phyloP scores from a whole-genome alignment of 805 yeast species.

The Pichia exigua region DNA sequence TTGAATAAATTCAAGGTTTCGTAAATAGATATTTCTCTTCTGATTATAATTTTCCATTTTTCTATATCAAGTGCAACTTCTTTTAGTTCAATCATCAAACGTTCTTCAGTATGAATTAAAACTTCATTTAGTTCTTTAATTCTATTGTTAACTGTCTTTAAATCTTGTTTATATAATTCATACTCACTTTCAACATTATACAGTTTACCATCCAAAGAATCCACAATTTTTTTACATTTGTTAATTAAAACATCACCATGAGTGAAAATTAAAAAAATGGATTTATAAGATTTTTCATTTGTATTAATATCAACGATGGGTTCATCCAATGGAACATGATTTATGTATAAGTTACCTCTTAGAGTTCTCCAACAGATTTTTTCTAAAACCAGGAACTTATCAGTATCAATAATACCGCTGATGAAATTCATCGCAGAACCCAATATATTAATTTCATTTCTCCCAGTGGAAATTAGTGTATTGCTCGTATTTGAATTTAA shows the following conservation, averaged over 20 bases:
- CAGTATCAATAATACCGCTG: conserved; percentile 74
- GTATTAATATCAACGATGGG: conserved; percentile 53
- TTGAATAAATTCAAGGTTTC: conserved; percentile 71
- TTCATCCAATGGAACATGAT: conserved; percentile 65
- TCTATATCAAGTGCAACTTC: conserved; percentile 69
- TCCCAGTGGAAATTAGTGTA: conserved; percentile 19
- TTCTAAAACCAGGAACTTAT: conserved; percentile 62
- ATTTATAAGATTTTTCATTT: conserved; percentile 52
- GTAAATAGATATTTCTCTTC: conserved; percentile 79
- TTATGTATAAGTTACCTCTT: conserved; percentile 84
- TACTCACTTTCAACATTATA: conserved; percentile 46
- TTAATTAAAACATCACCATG: conserved; percentile 72
- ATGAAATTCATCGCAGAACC: conserved; percentile 41
- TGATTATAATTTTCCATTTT: conserved; percentile 61
- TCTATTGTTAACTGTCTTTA: conserved; percentile 41
- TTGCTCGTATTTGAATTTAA: neutral
- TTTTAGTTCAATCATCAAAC: conserved; percentile 69
- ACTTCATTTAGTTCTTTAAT: conserved; percentile 42
- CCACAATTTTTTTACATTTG: conserved; percentile 72
- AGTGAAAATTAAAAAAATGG: conserved; percentile 81
- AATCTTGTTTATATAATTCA: conserved; percentile 35
- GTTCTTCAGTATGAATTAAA: conserved; percentile 53
- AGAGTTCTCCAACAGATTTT: conserved; percentile 86
- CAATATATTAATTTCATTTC: conserved; percentile 29
- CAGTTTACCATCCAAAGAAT: conserved; percentile 78